A percentile compares a stretch with the other conserved stretches of the same genome.
Evolutionary conservation across 2,329 filamentous ascomycete genomes (phyloP).

Genomic region (Stagonosporopsis chrysanthemi): DNA sequence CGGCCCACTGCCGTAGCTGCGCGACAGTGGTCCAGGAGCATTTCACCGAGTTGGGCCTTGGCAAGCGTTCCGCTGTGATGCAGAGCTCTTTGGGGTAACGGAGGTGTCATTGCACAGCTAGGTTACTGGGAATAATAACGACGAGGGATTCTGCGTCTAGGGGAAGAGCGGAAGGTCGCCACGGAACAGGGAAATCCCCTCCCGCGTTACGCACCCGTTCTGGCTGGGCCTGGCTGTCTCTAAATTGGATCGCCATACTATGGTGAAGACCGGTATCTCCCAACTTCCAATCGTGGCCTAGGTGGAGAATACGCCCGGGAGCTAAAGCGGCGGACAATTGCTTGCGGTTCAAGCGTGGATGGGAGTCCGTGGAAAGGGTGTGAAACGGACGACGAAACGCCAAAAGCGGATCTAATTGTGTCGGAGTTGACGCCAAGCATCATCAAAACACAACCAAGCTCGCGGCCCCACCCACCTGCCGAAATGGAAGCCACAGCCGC

Average conservation of each 20-base stretch:
- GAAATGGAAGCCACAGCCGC: slow-evolving; percentile 34
- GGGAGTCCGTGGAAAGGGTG: slow-evolving; percentile 33
- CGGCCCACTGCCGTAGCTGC: background rate
- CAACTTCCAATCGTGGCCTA: slow-evolving; percentile 22
- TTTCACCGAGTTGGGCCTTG: slow-evolving; percentile 13
- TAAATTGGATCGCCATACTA: slow-evolving; percentile 17
- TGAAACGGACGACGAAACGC: slow-evolving; percentile 48
- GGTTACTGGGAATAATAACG: slow-evolving; percentile 4
- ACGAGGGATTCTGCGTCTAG: background rate
- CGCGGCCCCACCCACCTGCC: slow-evolving; percentile 35
- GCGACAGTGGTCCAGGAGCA: background rate
- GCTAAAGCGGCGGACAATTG: slow-evolving; percentile 27
- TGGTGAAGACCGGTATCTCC: slow-evolving; percentile 26
- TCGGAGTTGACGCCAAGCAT: slow-evolving; percentile 42
- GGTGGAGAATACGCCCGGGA: slow-evolving; percentile 26
- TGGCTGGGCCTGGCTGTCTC: slow-evolving; percentile 7
- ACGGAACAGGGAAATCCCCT: slow-evolving; percentile 23
- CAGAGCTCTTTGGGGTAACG: slow-evolving; percentile 9
- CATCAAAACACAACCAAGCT: slow-evolving; percentile 36
- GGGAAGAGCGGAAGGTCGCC: slow-evolving; percentile 9
- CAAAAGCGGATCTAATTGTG: slow-evolving; percentile 40
- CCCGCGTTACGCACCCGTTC: slow-evolving; percentile 8
- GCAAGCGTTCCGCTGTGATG: slow-evolving; percentile 11
- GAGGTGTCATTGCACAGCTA: background rate
- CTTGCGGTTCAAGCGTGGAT: slow-evolving; percentile 37